Evolutionary conservation across 148 eudicot genomes (phyloP).

Genomic region (Arctostaphylos glauca): DNA sequence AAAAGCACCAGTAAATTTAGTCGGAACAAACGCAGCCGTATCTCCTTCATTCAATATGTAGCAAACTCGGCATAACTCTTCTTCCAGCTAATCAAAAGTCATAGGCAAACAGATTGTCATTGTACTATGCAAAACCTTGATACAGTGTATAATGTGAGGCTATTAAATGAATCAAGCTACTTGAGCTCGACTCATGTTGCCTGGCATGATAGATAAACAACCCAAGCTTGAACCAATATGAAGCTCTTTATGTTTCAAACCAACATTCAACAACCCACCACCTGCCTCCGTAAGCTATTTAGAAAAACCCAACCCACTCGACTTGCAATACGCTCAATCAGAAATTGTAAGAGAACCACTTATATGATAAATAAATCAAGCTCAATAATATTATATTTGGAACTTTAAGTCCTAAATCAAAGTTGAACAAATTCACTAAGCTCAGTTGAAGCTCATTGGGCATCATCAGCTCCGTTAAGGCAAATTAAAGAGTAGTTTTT

Average conservation of each 20-base stretch:
- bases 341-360: not conserved
- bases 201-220: not conserved
- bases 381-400: not conserved
- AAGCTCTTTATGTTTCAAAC: not conserved
- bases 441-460: no score
- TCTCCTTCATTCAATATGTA: conserved; percentile 80
- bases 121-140: not conserved
- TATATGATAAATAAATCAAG: not conserved
- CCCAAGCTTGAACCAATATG: not conserved
- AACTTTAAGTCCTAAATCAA: no score
- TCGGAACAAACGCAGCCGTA: conserved; percentile 86
- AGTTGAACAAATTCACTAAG: no score
- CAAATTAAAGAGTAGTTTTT: no score
- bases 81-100: conserved; percentile 50
- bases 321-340: not conserved
- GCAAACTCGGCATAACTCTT: conserved; percentile 65
- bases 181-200: not conserved
- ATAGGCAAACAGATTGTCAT: conserved; percentile 5
- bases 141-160: not conserved
- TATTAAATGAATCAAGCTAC: not conserved
- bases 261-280: no score
- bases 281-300: no score
- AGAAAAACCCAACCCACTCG: not conserved
- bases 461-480: no score
- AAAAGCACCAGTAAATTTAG: conserved; percentile 61